These are phyloP conservation scores for Elongisporangium undulatum DNA, from an alignment of 352 stramenopile genomes.

Conservation along the genomic window DNA sequence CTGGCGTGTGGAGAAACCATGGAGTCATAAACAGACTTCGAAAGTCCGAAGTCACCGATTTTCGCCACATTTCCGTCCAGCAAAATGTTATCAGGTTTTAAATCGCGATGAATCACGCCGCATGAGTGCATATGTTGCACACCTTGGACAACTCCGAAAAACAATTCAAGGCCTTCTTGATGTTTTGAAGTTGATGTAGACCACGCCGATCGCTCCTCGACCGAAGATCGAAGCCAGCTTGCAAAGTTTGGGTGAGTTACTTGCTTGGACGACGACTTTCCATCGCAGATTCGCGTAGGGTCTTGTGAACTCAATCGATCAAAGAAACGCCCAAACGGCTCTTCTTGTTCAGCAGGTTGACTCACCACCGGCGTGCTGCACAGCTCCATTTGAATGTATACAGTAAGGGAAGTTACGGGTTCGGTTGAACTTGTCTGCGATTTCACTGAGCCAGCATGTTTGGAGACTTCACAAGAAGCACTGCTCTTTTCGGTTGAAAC, in stretches of 20 bases:
- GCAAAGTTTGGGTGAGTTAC: slow-evolving; percentile 56
- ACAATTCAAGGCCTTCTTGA: slow-evolving; percentile 54
- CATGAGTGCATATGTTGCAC: slow-evolving; percentile 75
- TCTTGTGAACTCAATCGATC: slow-evolving; percentile 24
- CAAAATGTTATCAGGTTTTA: slow-evolving; percentile 77
- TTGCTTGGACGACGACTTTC: slow-evolving; percentile 8
- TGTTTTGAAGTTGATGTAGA: slow-evolving; percentile 38
- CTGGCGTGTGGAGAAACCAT: background rate
- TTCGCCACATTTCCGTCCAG: slow-evolving; percentile 59
- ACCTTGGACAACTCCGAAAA: slow-evolving; percentile 57
- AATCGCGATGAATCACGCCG: slow-evolving; percentile 67
- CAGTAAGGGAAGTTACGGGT: slow-evolving; percentile 20
- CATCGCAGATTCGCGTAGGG: background rate
- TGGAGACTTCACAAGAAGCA: slow-evolving; percentile 3
- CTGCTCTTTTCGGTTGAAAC: slow-evolving; percentile 16
- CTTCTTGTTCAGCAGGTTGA: slow-evolving; percentile 13
- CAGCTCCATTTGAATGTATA: slow-evolving; percentile 74
- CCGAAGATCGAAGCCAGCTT: slow-evolving; percentile 64
- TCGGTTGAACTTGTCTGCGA: slow-evolving; percentile 21
- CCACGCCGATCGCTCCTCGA: slow-evolving; percentile 40
- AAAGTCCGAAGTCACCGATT: slow-evolving; percentile 66
- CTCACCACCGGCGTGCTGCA: slow-evolving; percentile 25
- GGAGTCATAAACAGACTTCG: slow-evolving; percentile 37
- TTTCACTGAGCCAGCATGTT: slow-evolving; percentile 17
- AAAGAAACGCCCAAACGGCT: slow-evolving; percentile 44